Evolutionary conservation across 371 early-diverging fungal genomes (phyloP).

Genomic region (Basidiobolus heterosporus): DNA sequence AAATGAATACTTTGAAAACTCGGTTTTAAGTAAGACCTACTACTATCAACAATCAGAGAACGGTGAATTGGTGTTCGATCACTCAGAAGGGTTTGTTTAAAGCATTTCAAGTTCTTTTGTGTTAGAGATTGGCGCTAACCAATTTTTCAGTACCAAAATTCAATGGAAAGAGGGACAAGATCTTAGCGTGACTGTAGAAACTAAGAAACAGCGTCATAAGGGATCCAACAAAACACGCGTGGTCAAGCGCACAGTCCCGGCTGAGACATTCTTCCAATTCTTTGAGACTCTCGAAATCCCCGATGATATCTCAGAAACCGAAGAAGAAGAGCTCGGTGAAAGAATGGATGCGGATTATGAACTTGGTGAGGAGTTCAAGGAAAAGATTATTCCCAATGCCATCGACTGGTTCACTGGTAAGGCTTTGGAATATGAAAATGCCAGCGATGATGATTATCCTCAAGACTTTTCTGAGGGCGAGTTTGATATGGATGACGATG

Average conservation of each 20-base stretch:
- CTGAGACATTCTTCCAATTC: conserved; percentile 88
- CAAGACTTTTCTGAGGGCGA: no score
- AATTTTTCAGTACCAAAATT: conserved; percentile 20
- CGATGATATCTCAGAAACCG: conserved; percentile 43
- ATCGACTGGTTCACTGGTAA: conserved; percentile 96
- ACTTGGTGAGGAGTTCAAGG: conserved; percentile 90
- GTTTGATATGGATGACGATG: no score
- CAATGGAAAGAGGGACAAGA: conserved; percentile 93
- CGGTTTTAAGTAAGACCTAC: conserved; percentile 82
- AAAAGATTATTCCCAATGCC: conserved; percentile 85
- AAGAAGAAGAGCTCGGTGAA: conserved; percentile 54
- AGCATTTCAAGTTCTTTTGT: no score
- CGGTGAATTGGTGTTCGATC: conserved; percentile 72
- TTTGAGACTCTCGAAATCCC: conserved; percentile 70
- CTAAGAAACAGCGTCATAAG: conserved; percentile 96
- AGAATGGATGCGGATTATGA: conserved; percentile 83
- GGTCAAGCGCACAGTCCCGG: conserved; percentile 84
- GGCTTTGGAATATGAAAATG: conserved; percentile 57
- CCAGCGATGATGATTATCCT: no score
- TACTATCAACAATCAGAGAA: conserved; percentile 49
- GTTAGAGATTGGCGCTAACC: no score
- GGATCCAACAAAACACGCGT: conserved; percentile 89
- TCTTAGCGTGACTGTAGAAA: conserved; percentile 74
- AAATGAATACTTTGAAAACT: conserved; percentile 81
- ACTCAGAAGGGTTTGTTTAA: conserved; percentile 55